Base-by-base conservation (phyloP, 129 eudicot genomes). In the Pittosporum tobira region DNA sequence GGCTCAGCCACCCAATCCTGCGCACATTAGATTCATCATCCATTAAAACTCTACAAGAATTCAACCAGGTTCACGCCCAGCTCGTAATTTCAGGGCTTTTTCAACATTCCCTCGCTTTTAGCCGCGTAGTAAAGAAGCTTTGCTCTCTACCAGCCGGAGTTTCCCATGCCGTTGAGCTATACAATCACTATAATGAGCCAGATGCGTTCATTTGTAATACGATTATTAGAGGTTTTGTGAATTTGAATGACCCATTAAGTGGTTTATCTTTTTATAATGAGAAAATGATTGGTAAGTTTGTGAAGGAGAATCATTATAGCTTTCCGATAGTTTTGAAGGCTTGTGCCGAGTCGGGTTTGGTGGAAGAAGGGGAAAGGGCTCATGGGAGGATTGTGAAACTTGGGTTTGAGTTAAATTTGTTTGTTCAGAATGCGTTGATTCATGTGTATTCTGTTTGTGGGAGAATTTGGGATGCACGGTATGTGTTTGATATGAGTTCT, bases 151-250 rank as follows among this genome's bases (percentile, higher is more conserved):
- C 72, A 0, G 22, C 45, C 15, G 43, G 71, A 2, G 51, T 81
- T 20, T 16, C 43, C 21, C 68, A 65, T 19, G 88, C 94, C 14
- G 71, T 75, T 46, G 51, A 48, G 10, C 51, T 84, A 12, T 74
- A 68, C 37, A 25, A 63, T 36, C 10, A 10, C 30, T 37, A 77
- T 51, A 65, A 81, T 16, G 57, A 75, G 16, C 78, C 82, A 15
- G 94, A 81, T 77, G 77, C 94, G 2, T 84, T 75, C 51, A 42
- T 84, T n/a, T 81, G 88, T 30, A 84, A 84, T 68, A 74, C 80
- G 20, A 49, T 84, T 63, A 51, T 81, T 0, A 75, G 80, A 58
- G 74, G 88, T 13, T 54, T 61, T 47, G 73, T 77, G 54, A 72
- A 78, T 25, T 43, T 51, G 63, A 71, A 79, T 51, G 67, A 70